A percentile compares a stretch with the other conserved stretches of the same genome.
phyloP scores from a whole-genome alignment of 2,329 filamentous ascomycete species.

The Chrysoporthe cubensis region DNA sequence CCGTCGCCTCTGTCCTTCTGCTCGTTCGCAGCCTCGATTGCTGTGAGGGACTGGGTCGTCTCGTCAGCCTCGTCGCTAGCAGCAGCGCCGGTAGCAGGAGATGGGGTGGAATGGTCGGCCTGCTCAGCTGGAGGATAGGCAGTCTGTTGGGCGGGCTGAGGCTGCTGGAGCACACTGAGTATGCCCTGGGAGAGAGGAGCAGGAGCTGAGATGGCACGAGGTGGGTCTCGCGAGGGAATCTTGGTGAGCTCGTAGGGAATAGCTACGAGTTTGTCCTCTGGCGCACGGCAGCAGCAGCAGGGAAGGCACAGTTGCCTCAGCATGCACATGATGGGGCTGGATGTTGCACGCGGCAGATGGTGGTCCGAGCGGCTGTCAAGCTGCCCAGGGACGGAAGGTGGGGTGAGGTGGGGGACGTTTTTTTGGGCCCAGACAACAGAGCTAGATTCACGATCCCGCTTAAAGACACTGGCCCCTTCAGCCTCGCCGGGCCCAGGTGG shows the following conservation, averaged over 20 bases:
- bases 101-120: neutral
- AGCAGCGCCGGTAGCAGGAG: neutral
- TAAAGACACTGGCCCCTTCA: neutral
- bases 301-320: neutral
- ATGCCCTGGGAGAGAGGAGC: neutral
- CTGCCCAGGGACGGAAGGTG: neutral
- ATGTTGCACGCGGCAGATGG: neutral
- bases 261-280: neutral
- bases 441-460: neutral
- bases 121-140: neutral
- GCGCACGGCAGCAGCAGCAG: neutral
- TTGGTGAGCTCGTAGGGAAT: neutral
- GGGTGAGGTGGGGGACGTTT: conserved; percentile 1
- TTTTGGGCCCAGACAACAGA: neutral
- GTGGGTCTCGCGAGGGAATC: neutral
- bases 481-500: neutral
- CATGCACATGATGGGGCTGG: neutral
- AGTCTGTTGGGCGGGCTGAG: neutral
- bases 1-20: neutral
- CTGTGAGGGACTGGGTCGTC: neutral
- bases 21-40: neutral
- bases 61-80: neutral
- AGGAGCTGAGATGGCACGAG: neutral
- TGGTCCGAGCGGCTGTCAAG: neutral
- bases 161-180: neutral